Conservation (phyloP, 148 eudicot species). For the Chenopodium album region DNA sequence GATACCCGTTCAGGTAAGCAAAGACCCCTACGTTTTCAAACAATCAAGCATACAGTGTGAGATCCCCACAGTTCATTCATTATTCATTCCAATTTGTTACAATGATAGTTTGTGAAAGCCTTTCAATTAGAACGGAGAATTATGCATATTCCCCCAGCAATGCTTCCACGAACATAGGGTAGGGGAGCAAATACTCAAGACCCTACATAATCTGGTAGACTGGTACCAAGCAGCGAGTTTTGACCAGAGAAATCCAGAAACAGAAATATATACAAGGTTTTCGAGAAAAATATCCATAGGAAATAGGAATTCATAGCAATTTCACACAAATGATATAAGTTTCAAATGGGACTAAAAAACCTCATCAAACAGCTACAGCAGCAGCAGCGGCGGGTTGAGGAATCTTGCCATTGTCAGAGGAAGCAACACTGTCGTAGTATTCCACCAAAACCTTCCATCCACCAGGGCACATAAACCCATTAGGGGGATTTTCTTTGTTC, state of each 20-base stretch:
- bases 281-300: conserved; percentile 17
- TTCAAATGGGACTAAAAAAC: background rate
- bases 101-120: conserved; percentile 17
- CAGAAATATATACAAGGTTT: conserved; percentile 10
- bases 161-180: conserved; percentile 17
- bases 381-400: conserved; percentile 47
- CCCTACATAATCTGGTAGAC: background rate
- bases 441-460: conserved; percentile 79
- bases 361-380: conserved; percentile 34
- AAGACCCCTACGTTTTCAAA: background rate
- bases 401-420: conserved; percentile 44
- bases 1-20: too few relatives aligned
- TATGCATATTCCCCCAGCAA: conserved; percentile 7
- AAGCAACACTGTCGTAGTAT: conserved; percentile 52
- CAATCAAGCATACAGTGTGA: background rate
- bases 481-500: conserved; percentile 69
- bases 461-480: conserved; percentile 81
- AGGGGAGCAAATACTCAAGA: conserved; percentile 10
- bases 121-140: background rate
- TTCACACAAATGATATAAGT: conserved; percentile 23
- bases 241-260: background rate
- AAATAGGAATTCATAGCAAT: conserved; percentile 11
- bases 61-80: background rate
- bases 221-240: background rate
- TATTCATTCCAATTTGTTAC: conserved; percentile 13